Evolutionary conservation across 805 yeast genomes (phyloP), one percentile per base, ranked within the genome.

Genomic region (Suhomyces tanzawaensis): DNA sequence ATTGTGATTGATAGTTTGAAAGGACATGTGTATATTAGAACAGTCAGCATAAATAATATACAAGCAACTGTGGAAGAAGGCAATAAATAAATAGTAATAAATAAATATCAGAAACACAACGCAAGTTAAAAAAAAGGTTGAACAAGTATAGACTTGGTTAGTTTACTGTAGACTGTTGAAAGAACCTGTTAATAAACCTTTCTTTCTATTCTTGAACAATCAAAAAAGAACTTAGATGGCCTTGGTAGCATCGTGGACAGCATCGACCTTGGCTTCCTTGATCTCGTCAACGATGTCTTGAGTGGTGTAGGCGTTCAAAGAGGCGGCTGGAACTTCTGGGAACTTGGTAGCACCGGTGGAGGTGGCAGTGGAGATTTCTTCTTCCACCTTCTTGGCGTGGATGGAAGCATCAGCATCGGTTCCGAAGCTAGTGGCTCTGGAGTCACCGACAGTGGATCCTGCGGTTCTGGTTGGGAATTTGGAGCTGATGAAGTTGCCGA

Each of bases 401-500:
- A 41, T 74, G 59, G 79, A 86, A 23, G 44, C 36, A 41, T 48
- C 57, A 26, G 49, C 46, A 36, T 47, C 42, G 23, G 46, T 29
- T 19, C 53, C 48, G 40, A 44, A 45, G 31, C 46, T 25, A 33
- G 53, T 36, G 32, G 49, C 38, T 29, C 39, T 48, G 44, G 46
- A 33, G 41, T 43, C 57, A 40, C 76, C 80, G 46, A 81, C 84
- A 33, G 85, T 80, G 29, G 85, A 69, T 28, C 84, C 81, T 25
- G 86, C 86, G 44, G 89, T 82, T 76, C 88, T 80, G 43, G 69
- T 64, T 32, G 83, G 82, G 47, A 77, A 57, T 64, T 75, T 74
- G 24, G 78, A 66, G 57, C 74, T 69, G 55, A 83, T 63, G 53
- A 79, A 76, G 24, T 69, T 57, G 28, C 85, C 79, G 40, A 82